A percentile compares a stretch with the other conserved stretches of the same genome.
phyloP scores from a whole-genome alignment of 2,329 filamentous ascomycete species.

The Fusarium incarnatum region DNA sequence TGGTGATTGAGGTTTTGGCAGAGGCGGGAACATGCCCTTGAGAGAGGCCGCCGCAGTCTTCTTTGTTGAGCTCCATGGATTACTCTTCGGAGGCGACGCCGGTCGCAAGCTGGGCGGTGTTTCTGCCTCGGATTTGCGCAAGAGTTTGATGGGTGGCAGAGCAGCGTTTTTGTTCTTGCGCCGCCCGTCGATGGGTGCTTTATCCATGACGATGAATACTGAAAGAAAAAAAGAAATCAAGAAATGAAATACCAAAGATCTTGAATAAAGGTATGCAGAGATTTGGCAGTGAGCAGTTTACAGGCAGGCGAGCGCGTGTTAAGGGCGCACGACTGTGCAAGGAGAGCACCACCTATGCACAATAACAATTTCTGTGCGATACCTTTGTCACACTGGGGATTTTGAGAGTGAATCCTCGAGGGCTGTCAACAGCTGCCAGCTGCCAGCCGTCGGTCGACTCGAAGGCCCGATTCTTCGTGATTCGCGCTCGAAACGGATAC shows the following conservation, averaged over 20 bases:
- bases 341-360: conserved; percentile 25
- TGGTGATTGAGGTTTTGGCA: conserved; percentile 28
- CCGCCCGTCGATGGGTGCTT: conserved; percentile 46
- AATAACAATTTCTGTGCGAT: conserved; percentile 26
- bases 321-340: conserved; percentile 26
- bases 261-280: conserved; percentile 4
- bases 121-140: conserved; percentile 28
- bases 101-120: conserved; percentile 42
- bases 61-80: conserved; percentile 47
- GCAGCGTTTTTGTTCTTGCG: conserved; percentile 29
- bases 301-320: conserved; percentile 28
- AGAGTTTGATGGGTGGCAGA: conserved; percentile 8
- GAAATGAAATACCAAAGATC: not conserved
- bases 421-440: conserved; percentile 11
- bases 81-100: conserved; percentile 51
- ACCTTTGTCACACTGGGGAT: conserved; percentile 32
- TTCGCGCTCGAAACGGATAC: conserved; percentile 27
- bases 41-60: conserved; percentile 4
- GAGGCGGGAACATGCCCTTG: conserved; percentile 38
- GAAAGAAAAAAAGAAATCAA: not conserved
- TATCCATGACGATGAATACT: conserved; percentile 36
- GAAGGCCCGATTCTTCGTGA: conserved; percentile 21
- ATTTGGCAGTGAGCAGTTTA: conserved; percentile 6
- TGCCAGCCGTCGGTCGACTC: conserved; percentile 30
- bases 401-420: not conserved